Base-by-base conservation (phyloP, 2,329 filamentous ascomycete species). In the Huntiella savannae region DNA sequence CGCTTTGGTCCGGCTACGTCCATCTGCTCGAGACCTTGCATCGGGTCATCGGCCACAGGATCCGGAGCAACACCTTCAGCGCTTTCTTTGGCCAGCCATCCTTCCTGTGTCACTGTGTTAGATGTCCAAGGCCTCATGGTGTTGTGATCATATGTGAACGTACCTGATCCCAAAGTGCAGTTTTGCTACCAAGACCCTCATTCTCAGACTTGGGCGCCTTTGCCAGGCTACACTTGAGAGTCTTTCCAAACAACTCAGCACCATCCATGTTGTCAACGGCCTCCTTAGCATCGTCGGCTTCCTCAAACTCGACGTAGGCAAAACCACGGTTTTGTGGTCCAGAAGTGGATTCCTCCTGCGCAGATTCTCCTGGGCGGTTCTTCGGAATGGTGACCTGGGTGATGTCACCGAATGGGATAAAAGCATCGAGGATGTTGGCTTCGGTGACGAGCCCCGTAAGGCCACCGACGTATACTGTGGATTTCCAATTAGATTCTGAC, bases 221-320 rank as follows among this genome's bases (percentile, higher is more conserved):
- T 38, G 92, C 92, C 47, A 81, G 74, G 39, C 85, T 87, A 44
- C 96, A 88, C 60, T 87, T 94, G 60, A 98, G 80, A 11, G 91
- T 79, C 50, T 84, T 76, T 8, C 91, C 92, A 59, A 88, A 96
- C 40, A 98, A 73, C 64, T 96, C 88, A 50, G 87, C 82, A 60
- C 94, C 86, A 59, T 98, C 85, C 88, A 98, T 96, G 59, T 98
- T 98, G 69, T 96, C 86, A 60, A 98, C 94, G 43, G 91, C 91
- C 63, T 96, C 88, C 57, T 79, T 79, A 22, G 87, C 88, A 62
- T 98, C 91, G 48, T 79, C 75, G 10, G 77, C 71, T 48, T 85
- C 73, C 56, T 95, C 86, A 57, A 83, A 98, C 58, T 98, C 91
- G 43, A 98, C 83, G 59, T 98, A 96, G 49, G 87, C 91, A 61